Percentiles rank a stretch among this genome's conserved stretches.
These are phyloP conservation scores for Cordyceps tenuipes DNA, from an alignment of 2,329 filamentous ascomycete species.

Conservation along the genomic window DNA sequence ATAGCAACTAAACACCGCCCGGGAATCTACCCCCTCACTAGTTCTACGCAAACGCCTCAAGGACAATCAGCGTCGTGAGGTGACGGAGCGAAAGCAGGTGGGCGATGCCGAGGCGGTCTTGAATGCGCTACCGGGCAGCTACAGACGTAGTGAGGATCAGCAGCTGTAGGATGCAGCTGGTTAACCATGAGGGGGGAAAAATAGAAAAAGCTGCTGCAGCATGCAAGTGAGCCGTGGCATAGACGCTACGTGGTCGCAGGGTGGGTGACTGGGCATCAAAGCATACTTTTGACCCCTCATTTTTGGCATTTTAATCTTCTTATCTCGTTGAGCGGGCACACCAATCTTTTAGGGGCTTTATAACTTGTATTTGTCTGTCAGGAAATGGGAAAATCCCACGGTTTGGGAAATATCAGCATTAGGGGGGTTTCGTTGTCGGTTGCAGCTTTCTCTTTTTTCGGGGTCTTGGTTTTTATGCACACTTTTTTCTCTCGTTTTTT, in stretches of 20 bases:
- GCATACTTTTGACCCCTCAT: neutral
- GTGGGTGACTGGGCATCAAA: slow-evolving; percentile 12
- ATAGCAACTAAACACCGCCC: slow-evolving; percentile 64
- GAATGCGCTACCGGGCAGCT: slow-evolving; percentile 38
- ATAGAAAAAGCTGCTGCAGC: neutral
- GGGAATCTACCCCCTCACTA: slow-evolving; percentile 22
- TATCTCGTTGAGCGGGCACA: slow-evolving; percentile 5
- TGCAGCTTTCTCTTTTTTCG: neutral
- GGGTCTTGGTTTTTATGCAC: neutral
- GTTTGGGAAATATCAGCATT: neutral
- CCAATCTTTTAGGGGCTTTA: neutral
- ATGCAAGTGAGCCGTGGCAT: neutral
- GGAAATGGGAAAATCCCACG: neutral
- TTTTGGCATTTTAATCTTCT: slow-evolving; percentile 1
- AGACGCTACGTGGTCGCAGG: neutral
- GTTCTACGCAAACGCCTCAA: slow-evolving; percentile 58
- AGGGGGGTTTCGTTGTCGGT: neutral
- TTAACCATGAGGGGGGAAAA: neutral
- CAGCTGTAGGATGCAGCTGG: slow-evolving; percentile 24
- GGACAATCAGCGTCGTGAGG: slow-evolving; percentile 46
- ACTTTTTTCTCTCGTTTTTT: neutral
- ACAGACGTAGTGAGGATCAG: slow-evolving; percentile 22
- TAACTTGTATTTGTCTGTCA: neutral
- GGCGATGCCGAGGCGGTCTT: slow-evolving; percentile 77
- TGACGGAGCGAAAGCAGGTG: slow-evolving; percentile 82